Evolutionary conservation across 306 rosid species (phyloP).

Genomic region (Sindora glabra): DNA sequence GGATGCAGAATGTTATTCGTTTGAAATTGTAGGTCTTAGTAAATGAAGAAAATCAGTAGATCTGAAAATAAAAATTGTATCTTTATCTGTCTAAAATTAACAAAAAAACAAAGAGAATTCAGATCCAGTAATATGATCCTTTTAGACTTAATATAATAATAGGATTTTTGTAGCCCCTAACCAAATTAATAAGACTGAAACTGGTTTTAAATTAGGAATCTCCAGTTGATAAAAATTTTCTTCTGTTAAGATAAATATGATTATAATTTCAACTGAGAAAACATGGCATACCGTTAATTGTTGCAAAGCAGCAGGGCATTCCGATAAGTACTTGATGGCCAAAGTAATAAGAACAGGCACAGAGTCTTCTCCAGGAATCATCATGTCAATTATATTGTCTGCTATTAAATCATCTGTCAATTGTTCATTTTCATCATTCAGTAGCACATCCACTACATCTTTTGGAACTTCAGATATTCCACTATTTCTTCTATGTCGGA

Average conservation of each 20-base stretch:
- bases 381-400: slow-evolving; percentile 90
- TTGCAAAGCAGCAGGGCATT: slow-evolving; percentile 75
- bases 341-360: slow-evolving; percentile 91
- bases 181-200: not conserved
- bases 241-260: too few relatives aligned
- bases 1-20: too few relatives aligned
- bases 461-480: slow-evolving; percentile 38
- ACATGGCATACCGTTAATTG: slow-evolving; percentile 52
- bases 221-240: too few relatives aligned
- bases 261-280: not conserved
- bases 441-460: slow-evolving; percentile 83
- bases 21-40: too few relatives aligned
- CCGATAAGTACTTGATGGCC: slow-evolving; percentile 74
- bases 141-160: too few relatives aligned
- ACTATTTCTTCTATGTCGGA: slow-evolving; percentile 44
- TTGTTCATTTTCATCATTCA: slow-evolving; percentile 61
- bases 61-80: too few relatives aligned
- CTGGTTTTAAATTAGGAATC: not conserved
- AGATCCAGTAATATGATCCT: too few relatives aligned
- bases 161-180: too few relatives aligned
- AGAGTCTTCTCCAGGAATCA: slow-evolving; percentile 99
- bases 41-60: too few relatives aligned
- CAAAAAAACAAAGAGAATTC: too few relatives aligned
- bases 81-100: too few relatives aligned
- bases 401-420: slow-evolving; percentile 78